Conservation (phyloP, 2,329 filamentous ascomycete species). For the Arthroderma sp. region DNA sequence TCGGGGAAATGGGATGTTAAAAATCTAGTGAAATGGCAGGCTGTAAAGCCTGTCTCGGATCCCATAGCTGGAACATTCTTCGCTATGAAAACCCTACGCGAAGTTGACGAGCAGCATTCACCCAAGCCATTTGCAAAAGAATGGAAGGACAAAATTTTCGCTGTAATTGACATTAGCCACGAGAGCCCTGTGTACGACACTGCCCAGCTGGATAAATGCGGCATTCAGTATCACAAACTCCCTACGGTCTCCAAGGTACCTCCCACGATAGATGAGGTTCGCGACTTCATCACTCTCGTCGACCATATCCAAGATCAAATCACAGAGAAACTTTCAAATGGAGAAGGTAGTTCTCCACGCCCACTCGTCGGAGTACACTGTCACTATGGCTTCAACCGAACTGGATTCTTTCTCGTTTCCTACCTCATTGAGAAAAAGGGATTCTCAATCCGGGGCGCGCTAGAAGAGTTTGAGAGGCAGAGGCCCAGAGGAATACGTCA, state of each 20-base stretch:
- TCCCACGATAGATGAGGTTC: conserved; percentile 50
- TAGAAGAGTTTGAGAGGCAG: conserved; percentile 60
- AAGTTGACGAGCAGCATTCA: conserved; percentile 72
- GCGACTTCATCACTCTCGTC: conserved; percentile 46
- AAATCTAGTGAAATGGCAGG: conserved; percentile 84
- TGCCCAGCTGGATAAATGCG: conserved; percentile 49
- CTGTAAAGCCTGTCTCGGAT: conserved; percentile 61
- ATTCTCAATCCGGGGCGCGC: conserved; percentile 59
- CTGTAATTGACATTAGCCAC: conserved; percentile 82
- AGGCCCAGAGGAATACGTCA: conserved; percentile 78
- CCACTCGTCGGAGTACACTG: conserved; percentile 71
- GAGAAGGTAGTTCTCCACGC: conserved; percentile 26
- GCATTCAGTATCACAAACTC: conserved; percentile 69
- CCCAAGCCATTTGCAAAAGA: conserved; percentile 56
- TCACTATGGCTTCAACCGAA: conserved; percentile 91
- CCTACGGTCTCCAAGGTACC: conserved; percentile 87
- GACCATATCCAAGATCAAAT: conserved; percentile 48
- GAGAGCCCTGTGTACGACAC: conserved; percentile 85
- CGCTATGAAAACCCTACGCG: conserved; percentile 83
- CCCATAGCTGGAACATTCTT: conserved; percentile 70
- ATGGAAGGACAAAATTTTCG: conserved; percentile 55
- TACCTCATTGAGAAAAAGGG: conserved; percentile 76
- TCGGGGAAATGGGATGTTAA: conserved; percentile 98
- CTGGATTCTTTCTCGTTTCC: conserved; percentile 77
- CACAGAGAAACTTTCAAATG: conserved; percentile 31